Evolutionary conservation across 2,329 filamentous ascomycete species (phyloP).

Genomic region (Neonectria sp.): DNA sequence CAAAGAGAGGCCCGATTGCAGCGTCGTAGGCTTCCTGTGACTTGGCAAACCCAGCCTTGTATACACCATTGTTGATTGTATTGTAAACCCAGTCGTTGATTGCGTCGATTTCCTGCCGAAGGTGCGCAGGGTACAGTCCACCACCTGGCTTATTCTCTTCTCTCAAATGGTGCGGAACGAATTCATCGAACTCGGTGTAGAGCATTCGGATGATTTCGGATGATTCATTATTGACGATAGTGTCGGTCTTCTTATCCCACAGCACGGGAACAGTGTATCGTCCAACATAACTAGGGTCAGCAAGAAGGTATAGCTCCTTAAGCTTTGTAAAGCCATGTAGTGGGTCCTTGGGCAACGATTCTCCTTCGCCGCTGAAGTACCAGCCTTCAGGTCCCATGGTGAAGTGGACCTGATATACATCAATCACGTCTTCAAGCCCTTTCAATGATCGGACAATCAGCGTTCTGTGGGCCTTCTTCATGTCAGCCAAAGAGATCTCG

Average conservation of each 20-base stretch:
- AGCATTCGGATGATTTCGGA: conserved; percentile 90
- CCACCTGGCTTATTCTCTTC: conserved; percentile 65
- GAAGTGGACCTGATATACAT: conserved; percentile 78
- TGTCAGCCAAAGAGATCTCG: not conserved
- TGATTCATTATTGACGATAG: conserved; percentile 87
- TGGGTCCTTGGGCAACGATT: conserved; percentile 69
- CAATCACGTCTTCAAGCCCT: conserved; percentile 78
- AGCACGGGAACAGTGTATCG: conserved; percentile 83
- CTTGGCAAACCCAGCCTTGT: conserved; percentile 75
- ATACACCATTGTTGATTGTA: conserved; percentile 65
- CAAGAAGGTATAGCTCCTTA: conserved; percentile 79
- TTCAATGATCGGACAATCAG: conserved; percentile 82
- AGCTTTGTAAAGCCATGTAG: conserved; percentile 77
- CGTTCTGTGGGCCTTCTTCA: conserved; percentile 75
- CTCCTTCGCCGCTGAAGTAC: conserved; percentile 64
- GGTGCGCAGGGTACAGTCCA: conserved; percentile 69
- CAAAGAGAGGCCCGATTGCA: conserved; percentile 73
- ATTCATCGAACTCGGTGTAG: conserved; percentile 79
- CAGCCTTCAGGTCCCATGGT: conserved; percentile 73
- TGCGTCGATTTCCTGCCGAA: conserved; percentile 72
- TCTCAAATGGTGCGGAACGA: conserved; percentile 67
- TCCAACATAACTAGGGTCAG: conserved; percentile 76
- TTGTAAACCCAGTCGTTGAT: conserved; percentile 79
- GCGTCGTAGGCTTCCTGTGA: conserved; percentile 77
- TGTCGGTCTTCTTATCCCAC: conserved; percentile 77